Percentiles rank a stretch among this genome's conserved stretches.
These are phyloP conservation scores for Kodamaea derodonti DNA, from an alignment of 1,139 yeast genomes.

Conservation along the genomic window DNA sequence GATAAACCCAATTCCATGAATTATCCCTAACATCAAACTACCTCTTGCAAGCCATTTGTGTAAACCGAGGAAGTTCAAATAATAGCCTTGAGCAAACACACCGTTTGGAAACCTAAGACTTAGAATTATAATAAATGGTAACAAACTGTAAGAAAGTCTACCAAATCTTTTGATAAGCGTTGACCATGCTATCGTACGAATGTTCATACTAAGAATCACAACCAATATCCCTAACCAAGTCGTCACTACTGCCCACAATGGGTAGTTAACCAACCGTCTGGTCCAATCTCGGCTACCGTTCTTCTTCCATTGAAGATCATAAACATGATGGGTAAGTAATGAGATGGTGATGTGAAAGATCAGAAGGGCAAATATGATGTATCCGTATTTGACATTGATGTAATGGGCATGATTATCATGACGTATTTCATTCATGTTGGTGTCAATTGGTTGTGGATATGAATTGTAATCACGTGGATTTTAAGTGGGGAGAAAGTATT, in stretches of 20 bases:
- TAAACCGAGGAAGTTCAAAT: conserved; percentile 51
- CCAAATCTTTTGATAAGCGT: conserved; percentile 42
- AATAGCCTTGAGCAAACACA: conserved; percentile 20
- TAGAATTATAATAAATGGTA: conserved; percentile 63
- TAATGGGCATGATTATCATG: conserved; percentile 20
- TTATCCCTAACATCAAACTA: conserved; percentile 45
- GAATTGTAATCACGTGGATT: background rate
- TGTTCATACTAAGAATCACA: background rate
- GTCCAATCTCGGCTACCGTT: conserved; percentile 17
- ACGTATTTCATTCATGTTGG: conserved; percentile 2
- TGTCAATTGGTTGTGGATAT: too few species aligned
- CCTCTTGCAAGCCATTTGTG: conserved; percentile 84
- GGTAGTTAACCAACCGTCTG: conserved; percentile 16
- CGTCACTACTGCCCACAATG: conserved; percentile 30
- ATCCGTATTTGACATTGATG: conserved; percentile 48
- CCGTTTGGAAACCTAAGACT: conserved; percentile 52
- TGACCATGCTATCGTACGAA: conserved; percentile 10
- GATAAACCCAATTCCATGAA: conserved; percentile 60
- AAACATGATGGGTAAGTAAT: conserved; percentile 2
- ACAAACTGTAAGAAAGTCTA: conserved; percentile 58
- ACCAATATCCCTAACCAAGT: conserved; percentile 14
- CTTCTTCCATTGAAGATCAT: conserved; percentile 17
- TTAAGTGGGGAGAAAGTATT: too few species aligned
- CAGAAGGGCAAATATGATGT: conserved; percentile 35
- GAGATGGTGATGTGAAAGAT: conserved; percentile 20